Evolutionary conservation across 2,329 filamentous ascomycete genomes (phyloP).

Genomic region (Sarocladium brachiariae): DNA sequence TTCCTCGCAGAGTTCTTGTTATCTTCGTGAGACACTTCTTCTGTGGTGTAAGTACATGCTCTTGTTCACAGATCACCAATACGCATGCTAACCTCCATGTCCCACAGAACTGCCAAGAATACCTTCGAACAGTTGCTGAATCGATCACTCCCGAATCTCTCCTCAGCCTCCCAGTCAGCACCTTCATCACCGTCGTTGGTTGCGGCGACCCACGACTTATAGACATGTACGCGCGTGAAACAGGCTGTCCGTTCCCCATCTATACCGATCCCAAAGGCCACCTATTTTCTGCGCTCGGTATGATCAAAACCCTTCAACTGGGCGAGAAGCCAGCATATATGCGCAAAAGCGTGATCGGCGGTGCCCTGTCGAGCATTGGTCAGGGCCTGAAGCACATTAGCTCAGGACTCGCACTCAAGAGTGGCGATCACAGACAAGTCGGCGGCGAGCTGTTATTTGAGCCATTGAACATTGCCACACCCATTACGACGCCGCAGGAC

Average conservation of each 20-base stretch:
- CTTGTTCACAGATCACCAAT: too few relatives aligned
- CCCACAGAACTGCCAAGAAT: constrained; percentile 68
- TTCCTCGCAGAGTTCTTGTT: constrained; percentile 53
- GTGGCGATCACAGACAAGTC: constrained; percentile 61
- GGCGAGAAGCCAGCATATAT: constrained; percentile 60
- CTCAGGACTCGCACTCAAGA: constrained; percentile 52
- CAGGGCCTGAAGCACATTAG: constrained; percentile 55
- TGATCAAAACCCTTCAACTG: constrained; percentile 56
- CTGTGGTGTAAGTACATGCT: constrained; percentile 55
- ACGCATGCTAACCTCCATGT: too few relatives aligned
- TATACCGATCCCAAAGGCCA: constrained; percentile 66
- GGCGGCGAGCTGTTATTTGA: constrained; percentile 78
- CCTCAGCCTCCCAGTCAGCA: constrained; percentile 44
- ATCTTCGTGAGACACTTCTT: constrained; percentile 77
- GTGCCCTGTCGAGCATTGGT: constrained; percentile 43
- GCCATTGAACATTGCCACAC: constrained; percentile 37
- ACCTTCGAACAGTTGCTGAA: constrained; percentile 55
- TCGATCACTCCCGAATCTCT: constrained; percentile 47
- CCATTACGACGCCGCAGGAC: constrained; percentile 35
- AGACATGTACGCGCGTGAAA: constrained; percentile 55
- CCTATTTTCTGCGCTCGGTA: constrained; percentile 61
- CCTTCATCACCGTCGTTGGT: constrained; percentile 63
- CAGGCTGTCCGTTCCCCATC: constrained; percentile 63
- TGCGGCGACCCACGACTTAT: constrained; percentile 66
- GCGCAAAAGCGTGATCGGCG: constrained; percentile 44